Evolutionary conservation across 2,329 filamentous ascomycete species (phyloP).

Genomic region (Trichoderma sp.): DNA sequence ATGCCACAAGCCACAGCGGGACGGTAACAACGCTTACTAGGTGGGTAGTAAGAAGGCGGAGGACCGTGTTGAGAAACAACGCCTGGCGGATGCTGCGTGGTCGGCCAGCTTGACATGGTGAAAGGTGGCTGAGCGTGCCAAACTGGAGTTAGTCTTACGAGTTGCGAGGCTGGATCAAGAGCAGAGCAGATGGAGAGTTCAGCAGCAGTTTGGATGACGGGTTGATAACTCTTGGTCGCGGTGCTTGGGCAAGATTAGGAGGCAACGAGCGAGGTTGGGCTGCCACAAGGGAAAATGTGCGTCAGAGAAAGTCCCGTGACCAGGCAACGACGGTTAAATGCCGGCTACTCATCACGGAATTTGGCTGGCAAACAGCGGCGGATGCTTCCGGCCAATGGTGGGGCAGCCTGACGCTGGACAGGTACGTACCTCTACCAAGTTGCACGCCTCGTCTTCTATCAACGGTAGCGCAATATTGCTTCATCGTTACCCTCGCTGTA

Average conservation of each 20-base stretch:
- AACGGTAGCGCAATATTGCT: not conserved
- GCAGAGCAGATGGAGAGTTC: not conserved
- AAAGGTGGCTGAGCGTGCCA: conserved; percentile 19
- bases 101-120: conserved; percentile 40
- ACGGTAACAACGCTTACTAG: conserved; percentile 33
- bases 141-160: conserved; percentile 21
- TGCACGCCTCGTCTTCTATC: not conserved
- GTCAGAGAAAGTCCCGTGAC: conserved; percentile 28
- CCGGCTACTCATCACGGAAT: conserved; percentile 1
- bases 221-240: conserved; percentile 3
- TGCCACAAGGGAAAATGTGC: conserved; percentile 8
- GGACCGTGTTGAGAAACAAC: conserved; percentile 38
- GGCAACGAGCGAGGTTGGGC: conserved; percentile 13
- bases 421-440: conserved; percentile 1
- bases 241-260: conserved; percentile 8
- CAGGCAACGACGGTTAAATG: conserved; percentile 16
- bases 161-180: not conserved
- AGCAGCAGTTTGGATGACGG: not conserved
- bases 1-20: not conserved
- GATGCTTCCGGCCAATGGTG: not conserved
- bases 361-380: not conserved
- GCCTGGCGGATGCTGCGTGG: conserved; percentile 40
- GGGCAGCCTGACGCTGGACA: not conserved
- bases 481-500: not conserved
- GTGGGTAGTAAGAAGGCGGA: conserved; percentile 38